Evolutionary conservation across 1,284 basidiomycete species (phyloP).

Genomic region (Meira nashicola): DNA sequence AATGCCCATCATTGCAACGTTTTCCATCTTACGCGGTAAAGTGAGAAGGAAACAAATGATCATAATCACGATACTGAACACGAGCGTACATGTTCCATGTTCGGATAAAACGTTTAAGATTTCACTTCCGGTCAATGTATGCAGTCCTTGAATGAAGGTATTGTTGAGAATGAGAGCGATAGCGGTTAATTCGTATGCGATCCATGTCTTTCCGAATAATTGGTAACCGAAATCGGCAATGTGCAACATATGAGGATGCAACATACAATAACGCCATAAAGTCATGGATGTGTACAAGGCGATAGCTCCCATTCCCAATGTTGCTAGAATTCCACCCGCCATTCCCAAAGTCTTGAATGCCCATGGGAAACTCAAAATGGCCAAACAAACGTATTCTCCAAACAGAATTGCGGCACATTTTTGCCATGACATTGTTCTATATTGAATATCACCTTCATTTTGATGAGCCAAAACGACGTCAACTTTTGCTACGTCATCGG

Average conservation of each 20-base stretch:
- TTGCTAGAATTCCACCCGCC: constrained; percentile 41
- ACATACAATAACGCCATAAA: constrained; percentile 59
- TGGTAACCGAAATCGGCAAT: constrained; percentile 64
- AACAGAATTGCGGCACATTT: constrained; percentile 22
- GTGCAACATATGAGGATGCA: constrained; percentile 59
- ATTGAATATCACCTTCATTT: constrained; percentile 27
- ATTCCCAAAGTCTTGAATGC: constrained; percentile 41
- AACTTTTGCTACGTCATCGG: constrained; percentile 1
- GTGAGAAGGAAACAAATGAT: constrained; percentile 35
- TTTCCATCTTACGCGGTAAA: constrained; percentile 40
- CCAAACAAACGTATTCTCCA: constrained; percentile 45
- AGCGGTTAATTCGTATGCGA: constrained; percentile 57
- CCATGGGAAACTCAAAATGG: constrained; percentile 42
- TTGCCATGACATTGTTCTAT: constrained; percentile 26
- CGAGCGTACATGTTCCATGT: constrained; percentile 61
- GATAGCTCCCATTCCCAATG: constrained; percentile 34
- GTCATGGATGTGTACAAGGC: constrained; percentile 42
- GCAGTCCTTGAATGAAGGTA: constrained; percentile 27
- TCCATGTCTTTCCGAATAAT: constrained; percentile 58
- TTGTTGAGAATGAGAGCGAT: constrained; percentile 44
- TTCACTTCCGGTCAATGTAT: constrained; percentile 51
- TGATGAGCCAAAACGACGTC: constrained; percentile 25
- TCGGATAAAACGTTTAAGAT: constrained; percentile 62
- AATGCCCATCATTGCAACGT: constrained; percentile 39
- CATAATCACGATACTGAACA: constrained; percentile 57